phyloP scores from a whole-genome alignment of 176 grass and related monocot species.

The Raddia distichophylla region DNA sequence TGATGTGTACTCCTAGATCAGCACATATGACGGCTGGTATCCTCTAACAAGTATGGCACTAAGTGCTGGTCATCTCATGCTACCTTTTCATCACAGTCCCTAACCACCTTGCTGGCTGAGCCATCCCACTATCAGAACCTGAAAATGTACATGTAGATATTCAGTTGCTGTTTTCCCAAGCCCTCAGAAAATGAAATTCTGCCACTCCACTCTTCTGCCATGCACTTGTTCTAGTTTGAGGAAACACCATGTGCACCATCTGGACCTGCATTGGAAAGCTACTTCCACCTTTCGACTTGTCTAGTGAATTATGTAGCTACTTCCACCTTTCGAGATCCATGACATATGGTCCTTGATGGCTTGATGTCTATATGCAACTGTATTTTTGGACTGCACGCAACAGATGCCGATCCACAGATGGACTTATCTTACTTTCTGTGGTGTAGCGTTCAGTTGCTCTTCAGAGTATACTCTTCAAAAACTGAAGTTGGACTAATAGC shows the following conservation, averaged over 20 bases:
- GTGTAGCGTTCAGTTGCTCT: neutral
- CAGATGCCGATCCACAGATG: neutral
- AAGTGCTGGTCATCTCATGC: neutral
- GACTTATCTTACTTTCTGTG: neutral
- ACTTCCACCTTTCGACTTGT: neutral
- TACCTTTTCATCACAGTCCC: conserved; percentile 3
- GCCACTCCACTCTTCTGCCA: neutral
- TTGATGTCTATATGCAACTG: neutral
- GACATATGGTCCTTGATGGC: neutral
- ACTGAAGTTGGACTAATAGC: neutral
- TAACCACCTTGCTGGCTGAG: neutral
- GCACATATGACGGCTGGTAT: neutral
- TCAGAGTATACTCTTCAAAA: neutral
- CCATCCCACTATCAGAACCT: neutral
- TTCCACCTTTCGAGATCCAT: conserved; percentile 20
- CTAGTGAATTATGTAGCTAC: neutral
- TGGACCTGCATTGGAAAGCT: neutral
- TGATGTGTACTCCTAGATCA: neutral
- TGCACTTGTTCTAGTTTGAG: neutral
- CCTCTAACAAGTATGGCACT: neutral
- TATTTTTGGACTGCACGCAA: neutral
- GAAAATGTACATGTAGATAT: neutral
- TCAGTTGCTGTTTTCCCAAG: conserved; percentile 3
- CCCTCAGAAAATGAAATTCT: neutral
- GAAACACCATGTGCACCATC: neutral